phyloP scores from a whole-genome alignment of 2,329 filamentous ascomycete genomes.

The Aspergillus tanneri region DNA sequence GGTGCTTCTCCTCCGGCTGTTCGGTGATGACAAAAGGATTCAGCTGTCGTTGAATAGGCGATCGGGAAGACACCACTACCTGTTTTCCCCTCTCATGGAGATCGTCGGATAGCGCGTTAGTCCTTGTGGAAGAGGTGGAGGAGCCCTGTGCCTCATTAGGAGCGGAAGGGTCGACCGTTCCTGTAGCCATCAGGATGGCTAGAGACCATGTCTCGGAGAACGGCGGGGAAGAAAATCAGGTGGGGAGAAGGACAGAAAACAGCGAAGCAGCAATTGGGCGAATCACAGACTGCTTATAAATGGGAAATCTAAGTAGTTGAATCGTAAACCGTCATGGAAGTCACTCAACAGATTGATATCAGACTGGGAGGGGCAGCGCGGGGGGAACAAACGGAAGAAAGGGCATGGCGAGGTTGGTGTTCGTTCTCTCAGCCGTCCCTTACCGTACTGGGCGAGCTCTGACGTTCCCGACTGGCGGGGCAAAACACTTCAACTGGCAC shows the following conservation, averaged over 20 bases:
- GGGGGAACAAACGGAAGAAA: neutral
- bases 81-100: constrained; percentile 33
- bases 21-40: constrained; percentile 41
- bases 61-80: constrained; percentile 28
- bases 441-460: constrained; percentile 20
- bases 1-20: constrained; percentile 38
- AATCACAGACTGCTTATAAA: constrained; percentile 1
- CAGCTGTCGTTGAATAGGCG: constrained; percentile 29
- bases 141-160: constrained; percentile 30
- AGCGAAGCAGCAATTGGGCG: constrained; percentile 17
- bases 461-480: constrained; percentile 28
- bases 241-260: neutral
- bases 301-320: constrained; percentile 3
- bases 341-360: neutral
- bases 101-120: constrained; percentile 21
- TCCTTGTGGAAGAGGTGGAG: constrained; percentile 18
- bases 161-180: constrained; percentile 37
- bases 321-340: constrained; percentile 8
- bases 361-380: neutral
- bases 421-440: constrained; percentile 5
- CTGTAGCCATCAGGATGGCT: constrained; percentile 41
- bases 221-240: constrained; percentile 8
- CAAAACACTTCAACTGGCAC: constrained; percentile 6
- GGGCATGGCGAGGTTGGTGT: constrained; percentile 1
- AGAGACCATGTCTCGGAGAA: constrained; percentile 34